These are phyloP conservation scores for Chlorella sp. DNA, from an alignment of 139 green algal genomes.

Conservation along the genomic window DNA sequence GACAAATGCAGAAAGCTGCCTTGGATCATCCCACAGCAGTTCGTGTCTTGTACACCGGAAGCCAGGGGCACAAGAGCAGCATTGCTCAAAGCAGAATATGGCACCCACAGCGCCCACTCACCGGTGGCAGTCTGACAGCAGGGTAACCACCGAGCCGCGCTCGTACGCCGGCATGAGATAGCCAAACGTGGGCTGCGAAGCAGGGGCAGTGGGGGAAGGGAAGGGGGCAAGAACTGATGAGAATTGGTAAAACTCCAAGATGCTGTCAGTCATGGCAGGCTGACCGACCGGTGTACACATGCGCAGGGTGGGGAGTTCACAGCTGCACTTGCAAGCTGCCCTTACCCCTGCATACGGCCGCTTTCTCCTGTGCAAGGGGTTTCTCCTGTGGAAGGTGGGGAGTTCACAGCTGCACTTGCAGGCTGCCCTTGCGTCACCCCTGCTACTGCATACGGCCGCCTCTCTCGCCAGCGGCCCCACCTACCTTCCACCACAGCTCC, in stretches of 20 bases:
- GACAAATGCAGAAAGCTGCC: too few relatives aligned
- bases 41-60: too few relatives aligned
- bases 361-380: too few relatives aligned
- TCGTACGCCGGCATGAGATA: conserved; percentile 3
- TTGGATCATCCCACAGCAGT: too few relatives aligned
- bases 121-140: conserved; percentile 1
- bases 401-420: neutral
- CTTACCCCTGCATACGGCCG: too few relatives aligned
- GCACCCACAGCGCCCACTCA: neutral
- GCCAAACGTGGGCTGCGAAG: neutral
- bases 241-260: neutral
- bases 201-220: neutral
- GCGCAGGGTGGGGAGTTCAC: neutral
- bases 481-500: neutral
- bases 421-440: neutral
- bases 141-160: neutral
- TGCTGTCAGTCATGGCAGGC: neutral
- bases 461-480: neutral
- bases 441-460: too few relatives aligned
- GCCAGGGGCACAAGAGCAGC: too few relatives aligned
- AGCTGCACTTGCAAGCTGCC: neutral
- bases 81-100: too few relatives aligned
- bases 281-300: neutral
- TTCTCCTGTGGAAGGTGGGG: neutral
- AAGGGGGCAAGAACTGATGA: neutral